Base-by-base conservation (phyloP, 345 rosid species). In the Stellera chamaejasme region DNA sequence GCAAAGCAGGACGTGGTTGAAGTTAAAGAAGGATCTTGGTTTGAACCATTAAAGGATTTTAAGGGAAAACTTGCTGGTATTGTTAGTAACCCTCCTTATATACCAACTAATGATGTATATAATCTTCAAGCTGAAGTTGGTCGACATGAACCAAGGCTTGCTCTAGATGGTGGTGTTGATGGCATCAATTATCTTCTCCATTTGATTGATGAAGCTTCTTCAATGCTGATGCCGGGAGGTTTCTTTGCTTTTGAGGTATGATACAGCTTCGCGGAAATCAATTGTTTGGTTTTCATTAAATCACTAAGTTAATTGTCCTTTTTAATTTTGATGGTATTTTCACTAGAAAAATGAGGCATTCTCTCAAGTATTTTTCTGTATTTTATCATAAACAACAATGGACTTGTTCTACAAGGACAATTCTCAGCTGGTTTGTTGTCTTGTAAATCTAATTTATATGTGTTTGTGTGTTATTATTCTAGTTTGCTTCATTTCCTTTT, bases 121-220 rank as follows among this genome's bases (percentile, higher is more conserved):
- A 81, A 80, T 1, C 61, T 88, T 54, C 98, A 93, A 73, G 88
- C 91, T 65, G 97, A 93, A 75, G 97, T 93, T 55, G 88, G 94
- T 63, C 74, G 60, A 63, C 97, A 92, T 59, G 97, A 92, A 69
- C 99, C 97, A 0, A 81, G 64, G 61, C 85, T 84, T 55, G 96
- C 99, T 6, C 75, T 92, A 55, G 97, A 89, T 69, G 98, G 97
- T 47, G 99, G 99, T 59, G 15, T 60, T 0, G 59, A 60, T 60
- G 99, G 99, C 57, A 61, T 77, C 62, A 84, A 84, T 69, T 69
- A 77, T 75, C 94, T 93, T 78, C 69, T 78, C 56, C 89, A 79
- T 69, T 82, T 93, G 48, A 72, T 78, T 64, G 61, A 70, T 42
- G 89, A 86, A 11, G 81, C 86, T 59, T 77, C 86, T 67, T 72